phyloP scores from a whole-genome alignment of 768 basidiomycete genomes.

The Rhizopogon vinicolor region DNA sequence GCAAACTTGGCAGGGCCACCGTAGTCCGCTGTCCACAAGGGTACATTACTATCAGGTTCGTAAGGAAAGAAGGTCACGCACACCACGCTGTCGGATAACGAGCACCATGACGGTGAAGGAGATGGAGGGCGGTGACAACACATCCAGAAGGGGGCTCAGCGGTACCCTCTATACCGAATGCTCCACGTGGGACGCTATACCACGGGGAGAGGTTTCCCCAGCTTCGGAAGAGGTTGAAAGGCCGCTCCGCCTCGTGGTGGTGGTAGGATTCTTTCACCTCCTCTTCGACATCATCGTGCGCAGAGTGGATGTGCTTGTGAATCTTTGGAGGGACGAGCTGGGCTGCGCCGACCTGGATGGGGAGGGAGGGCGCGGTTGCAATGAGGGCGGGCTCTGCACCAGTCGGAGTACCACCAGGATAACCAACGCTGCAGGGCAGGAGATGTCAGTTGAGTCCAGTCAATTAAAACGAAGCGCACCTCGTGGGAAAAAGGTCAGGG shows the following conservation, averaged over 20 bases:
- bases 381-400: constrained; percentile 74
- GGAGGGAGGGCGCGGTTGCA: constrained; percentile 73
- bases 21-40: constrained; percentile 41
- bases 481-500: constrained; percentile 70
- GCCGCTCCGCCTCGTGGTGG: constrained; percentile 13
- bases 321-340: constrained; percentile 42
- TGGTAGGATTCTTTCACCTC: constrained; percentile 21
- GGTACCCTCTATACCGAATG: constrained; percentile 70
- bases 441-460: neutral
- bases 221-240: constrained; percentile 65
- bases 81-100: constrained; percentile 65
- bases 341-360: constrained; percentile 66
- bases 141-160: constrained; percentile 70
- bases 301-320: neutral
- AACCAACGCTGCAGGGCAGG: constrained; percentile 45
- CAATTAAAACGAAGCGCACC: constrained; percentile 17
- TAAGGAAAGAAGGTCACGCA: constrained; percentile 26
- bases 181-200: constrained; percentile 64
- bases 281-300: constrained; percentile 1
- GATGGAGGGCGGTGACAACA: constrained; percentile 66
- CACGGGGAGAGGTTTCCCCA: constrained; percentile 89
- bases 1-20: constrained; percentile 61
- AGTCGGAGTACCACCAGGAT: constrained; percentile 74
- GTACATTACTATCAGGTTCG: neutral
- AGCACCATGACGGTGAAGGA: constrained; percentile 82